These are phyloP conservation scores for Tylopilus sp. DNA, from an alignment of 768 basidiomycete genomes.

Conservation along the genomic window DNA sequence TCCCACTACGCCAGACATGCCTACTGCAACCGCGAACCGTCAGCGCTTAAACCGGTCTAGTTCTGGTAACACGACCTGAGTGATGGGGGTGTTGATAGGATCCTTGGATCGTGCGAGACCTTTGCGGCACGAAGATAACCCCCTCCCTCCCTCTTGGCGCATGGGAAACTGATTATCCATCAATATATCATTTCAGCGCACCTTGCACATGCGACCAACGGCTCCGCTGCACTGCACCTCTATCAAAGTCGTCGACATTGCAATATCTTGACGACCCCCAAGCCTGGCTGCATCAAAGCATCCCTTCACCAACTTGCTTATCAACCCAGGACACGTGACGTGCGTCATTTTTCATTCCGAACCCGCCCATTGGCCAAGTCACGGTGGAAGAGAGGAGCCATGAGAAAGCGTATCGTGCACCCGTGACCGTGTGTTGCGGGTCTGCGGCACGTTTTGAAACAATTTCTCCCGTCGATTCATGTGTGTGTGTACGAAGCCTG, in stretches of 20 bases:
- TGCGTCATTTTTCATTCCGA: too few species aligned
- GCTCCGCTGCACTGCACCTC: not conserved
- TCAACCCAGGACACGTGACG: not conserved
- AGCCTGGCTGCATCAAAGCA: not conserved
- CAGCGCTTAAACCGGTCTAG: too few species aligned
- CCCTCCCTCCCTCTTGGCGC: not conserved
- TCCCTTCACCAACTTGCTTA: not conserved
- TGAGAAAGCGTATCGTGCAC: constrained; percentile 1
- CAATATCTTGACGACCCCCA: not conserved
- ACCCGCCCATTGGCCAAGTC: not conserved
- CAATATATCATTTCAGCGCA: too few species aligned
- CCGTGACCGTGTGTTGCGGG: constrained; percentile 4
- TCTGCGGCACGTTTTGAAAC: constrained; percentile 12
- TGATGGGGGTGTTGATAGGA: not conserved
- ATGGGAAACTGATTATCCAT: not conserved
- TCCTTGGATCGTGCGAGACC: constrained; percentile 3
- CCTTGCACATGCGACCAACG: not conserved
- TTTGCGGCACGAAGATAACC: not conserved
- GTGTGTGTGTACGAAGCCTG: not conserved
- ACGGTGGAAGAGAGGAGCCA: not conserved
- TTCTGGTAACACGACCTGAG: too few species aligned
- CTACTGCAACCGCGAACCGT: not conserved
- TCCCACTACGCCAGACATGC: not conserved
- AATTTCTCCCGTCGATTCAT: not conserved
- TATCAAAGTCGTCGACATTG: not conserved